phyloP scores from a whole-genome alignment of 2,329 filamentous ascomycete species.

The Drechslerella stenobrocha region DNA sequence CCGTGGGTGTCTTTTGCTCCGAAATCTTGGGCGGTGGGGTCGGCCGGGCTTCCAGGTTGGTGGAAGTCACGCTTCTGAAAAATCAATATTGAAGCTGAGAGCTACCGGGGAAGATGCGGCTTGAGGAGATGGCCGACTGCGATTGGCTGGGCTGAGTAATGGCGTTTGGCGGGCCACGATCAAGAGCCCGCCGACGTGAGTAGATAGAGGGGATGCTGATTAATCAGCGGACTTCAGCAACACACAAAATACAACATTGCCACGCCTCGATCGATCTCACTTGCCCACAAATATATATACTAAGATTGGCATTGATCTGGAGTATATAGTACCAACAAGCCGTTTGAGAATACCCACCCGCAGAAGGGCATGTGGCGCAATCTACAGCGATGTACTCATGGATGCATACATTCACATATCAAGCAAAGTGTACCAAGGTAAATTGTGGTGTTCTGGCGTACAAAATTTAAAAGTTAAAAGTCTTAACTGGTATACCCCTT shows the following conservation, averaged over 20 bases:
- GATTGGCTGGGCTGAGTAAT: conserved; percentile 21
- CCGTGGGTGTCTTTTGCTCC: conserved; percentile 43
- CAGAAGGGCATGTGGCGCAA: too few relatives aligned
- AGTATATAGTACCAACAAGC: too few relatives aligned
- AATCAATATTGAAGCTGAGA: conserved; percentile 6
- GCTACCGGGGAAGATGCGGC: conserved; percentile 15
- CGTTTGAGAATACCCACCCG: too few relatives aligned
- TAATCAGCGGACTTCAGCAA: conserved; percentile 27
- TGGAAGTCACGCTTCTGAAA: conserved; percentile 25
- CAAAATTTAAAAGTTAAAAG: too few relatives aligned
- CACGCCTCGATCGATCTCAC: too few relatives aligned
- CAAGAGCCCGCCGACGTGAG: background rate
- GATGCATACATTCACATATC: too few relatives aligned
- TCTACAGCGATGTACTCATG: too few relatives aligned
- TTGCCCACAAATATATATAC: too few relatives aligned
- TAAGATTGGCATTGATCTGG: too few relatives aligned
- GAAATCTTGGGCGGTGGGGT: conserved; percentile 48
- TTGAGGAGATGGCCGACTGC: conserved; percentile 20
- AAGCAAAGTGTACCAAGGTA: too few relatives aligned
- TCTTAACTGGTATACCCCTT: too few relatives aligned
- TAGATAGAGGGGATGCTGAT: conserved; percentile 3
- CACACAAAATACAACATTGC: conserved; percentile 32
- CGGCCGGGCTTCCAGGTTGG: conserved; percentile 42
- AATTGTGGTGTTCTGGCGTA: too few relatives aligned
- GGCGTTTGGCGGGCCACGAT: conserved; percentile 26